phyloP scores from a whole-genome alignment of 805 yeast genomes.

The Pichia pseudocactophila region DNA sequence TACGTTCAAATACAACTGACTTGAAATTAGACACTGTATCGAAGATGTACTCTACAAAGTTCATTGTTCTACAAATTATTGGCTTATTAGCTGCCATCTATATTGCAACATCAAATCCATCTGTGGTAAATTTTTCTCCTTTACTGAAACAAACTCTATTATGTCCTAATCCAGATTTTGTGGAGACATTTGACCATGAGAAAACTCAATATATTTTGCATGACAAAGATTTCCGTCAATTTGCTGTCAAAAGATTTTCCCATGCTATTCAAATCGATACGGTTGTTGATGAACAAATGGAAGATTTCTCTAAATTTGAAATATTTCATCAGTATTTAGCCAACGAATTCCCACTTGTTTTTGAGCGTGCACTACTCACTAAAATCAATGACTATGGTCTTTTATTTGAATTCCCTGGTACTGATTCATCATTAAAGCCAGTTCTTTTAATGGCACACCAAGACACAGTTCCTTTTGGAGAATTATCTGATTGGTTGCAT shows the following conservation, averaged over 20 bases:
- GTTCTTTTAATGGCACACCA: constrained; percentile 65
- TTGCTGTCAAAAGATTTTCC: constrained; percentile 34
- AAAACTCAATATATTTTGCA: constrained; percentile 23
- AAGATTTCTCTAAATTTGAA: constrained; percentile 17
- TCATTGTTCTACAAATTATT: neutral
- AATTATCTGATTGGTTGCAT: constrained; percentile 48
- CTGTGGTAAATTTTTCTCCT: constrained; percentile 4
- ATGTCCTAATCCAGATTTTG: constrained; percentile 35
- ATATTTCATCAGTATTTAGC: constrained; percentile 15
- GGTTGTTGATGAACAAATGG: constrained; percentile 25
- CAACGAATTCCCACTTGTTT: constrained; percentile 43
- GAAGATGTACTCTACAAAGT: neutral
- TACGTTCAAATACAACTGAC: too few relatives aligned
- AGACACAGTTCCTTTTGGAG: constrained; percentile 73
- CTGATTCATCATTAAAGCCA: constrained; percentile 45
- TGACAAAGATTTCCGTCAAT: constrained; percentile 26
- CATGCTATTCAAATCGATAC: constrained; percentile 48
- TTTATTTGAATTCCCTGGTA: constrained; percentile 56
- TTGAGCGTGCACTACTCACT: constrained; percentile 36
- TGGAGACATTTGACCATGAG: constrained; percentile 9
- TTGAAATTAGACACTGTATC: too few relatives aligned
- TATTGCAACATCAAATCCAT: constrained; percentile 5
- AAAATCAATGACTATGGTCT: constrained; percentile 56
- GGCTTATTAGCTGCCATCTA: neutral
- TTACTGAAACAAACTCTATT: constrained; percentile 23